Conservation (phyloP, 2,329 filamentous ascomycete species). For the Botrytis deweyae region DNA sequence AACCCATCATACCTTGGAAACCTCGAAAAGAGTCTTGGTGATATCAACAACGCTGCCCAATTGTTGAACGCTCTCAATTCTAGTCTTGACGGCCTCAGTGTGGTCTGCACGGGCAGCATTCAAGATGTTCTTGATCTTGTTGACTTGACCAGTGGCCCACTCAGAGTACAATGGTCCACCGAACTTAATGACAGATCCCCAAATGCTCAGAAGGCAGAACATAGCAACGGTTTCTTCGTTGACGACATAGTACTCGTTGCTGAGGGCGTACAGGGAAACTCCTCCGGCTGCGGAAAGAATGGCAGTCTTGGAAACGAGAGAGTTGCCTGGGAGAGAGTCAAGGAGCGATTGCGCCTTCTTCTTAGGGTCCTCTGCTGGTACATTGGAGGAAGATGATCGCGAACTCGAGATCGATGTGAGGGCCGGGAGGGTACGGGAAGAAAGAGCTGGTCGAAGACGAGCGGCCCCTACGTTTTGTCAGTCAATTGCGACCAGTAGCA, state of each 20-base stretch:
- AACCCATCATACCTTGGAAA: conserved; percentile 79
- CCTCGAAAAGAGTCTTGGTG: conserved; percentile 94
- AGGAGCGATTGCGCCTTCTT: conserved; percentile 96
- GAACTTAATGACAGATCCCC: conserved; percentile 89
- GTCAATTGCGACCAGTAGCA: conserved; percentile 29
- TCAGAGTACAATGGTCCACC: conserved; percentile 88
- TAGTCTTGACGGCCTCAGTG: conserved; percentile 89
- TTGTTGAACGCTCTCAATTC: conserved; percentile 93
- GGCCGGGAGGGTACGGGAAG: conserved; percentile 72
- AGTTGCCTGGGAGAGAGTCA: conserved; percentile 89
- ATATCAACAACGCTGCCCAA: conserved; percentile 92
- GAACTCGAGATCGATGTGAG: conserved; percentile 64
- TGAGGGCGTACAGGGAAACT: conserved; percentile 90
- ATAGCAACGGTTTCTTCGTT: conserved; percentile 98
- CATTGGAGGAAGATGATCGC: conserved; percentile 71
- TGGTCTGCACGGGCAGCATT: conserved; percentile 93
- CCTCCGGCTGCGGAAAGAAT: conserved; percentile 92
- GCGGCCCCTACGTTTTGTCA: conserved; percentile 65
- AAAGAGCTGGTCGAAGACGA: conserved; percentile 80
- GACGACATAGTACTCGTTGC: conserved; percentile 99
- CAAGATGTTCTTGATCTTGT: conserved; percentile 92
- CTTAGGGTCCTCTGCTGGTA: conserved; percentile 86
- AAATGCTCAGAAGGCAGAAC: conserved; percentile 89
- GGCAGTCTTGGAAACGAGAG: conserved; percentile 90
- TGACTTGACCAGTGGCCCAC: conserved; percentile 85